A percentile compares a stretch with the other conserved stretches of the same genome.
phyloP scores from a whole-genome alignment of 2,329 filamentous ascomycete genomes.

The Leptographium flavum region DNA sequence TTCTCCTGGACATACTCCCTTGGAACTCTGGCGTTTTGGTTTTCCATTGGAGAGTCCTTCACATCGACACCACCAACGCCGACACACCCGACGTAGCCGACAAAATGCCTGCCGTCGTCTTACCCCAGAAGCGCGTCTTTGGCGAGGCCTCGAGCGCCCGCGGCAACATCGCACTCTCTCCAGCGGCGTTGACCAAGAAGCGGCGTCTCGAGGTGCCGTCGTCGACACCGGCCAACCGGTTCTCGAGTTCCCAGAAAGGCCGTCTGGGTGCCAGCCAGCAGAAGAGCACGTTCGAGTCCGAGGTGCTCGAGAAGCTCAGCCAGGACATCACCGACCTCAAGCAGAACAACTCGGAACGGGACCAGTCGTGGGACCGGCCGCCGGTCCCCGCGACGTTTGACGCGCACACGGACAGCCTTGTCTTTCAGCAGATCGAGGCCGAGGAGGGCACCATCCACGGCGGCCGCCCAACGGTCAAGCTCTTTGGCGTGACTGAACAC shows the following conservation, averaged over 20 bases:
- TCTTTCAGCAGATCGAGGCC: conserved; percentile 89
- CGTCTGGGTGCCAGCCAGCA: conserved; percentile 58
- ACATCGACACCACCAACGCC: no score
- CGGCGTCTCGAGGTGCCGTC: conserved; percentile 57
- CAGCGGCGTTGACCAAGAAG: conserved; percentile 56
- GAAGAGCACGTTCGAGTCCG: conserved; percentile 86
- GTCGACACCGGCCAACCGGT: conserved; percentile 39
- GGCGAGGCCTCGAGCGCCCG: conserved; percentile 52
- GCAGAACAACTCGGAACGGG: conserved; percentile 76
- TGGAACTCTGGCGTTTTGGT: no score
- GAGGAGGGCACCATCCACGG: conserved; percentile 77
- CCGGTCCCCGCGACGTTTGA: conserved; percentile 33
- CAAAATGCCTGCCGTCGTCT: conserved; percentile 32
- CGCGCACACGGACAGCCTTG: conserved; percentile 52
- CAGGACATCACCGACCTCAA: conserved; percentile 83
- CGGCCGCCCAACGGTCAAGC: conserved; percentile 64
- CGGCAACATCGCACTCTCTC: conserved; percentile 42
- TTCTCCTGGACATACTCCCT: no score
- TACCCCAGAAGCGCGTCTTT: conserved; percentile 60
- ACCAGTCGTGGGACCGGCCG: conserved; percentile 74
- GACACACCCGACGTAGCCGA: background rate
- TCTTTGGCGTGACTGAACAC: conserved; percentile 75
- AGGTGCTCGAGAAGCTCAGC: conserved; percentile 88
- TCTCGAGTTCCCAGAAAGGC: conserved; percentile 50
- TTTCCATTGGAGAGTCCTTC: no score